Evolutionary conservation across 164 flowering plant genomes (phyloP).

Genomic region (Macadamia tetraphylla): DNA sequence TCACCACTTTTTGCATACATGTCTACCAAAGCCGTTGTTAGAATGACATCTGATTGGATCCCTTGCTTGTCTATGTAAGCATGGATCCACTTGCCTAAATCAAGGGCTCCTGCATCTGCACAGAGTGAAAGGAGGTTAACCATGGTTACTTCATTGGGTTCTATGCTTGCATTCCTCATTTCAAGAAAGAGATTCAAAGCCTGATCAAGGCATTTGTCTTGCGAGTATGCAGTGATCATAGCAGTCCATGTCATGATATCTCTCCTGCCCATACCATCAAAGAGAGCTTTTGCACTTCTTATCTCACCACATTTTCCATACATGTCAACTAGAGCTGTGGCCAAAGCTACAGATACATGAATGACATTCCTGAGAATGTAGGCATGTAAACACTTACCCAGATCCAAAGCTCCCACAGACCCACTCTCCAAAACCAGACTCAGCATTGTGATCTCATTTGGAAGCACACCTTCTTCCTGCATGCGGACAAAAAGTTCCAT

Average conservation of each 20-base stretch:
- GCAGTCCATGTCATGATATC: conserved; percentile 41
- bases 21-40: conserved; percentile 40
- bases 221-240: conserved; percentile 45
- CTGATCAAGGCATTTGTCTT: conserved; percentile 21
- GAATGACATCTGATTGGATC: conserved; percentile 28
- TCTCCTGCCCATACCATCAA: conserved; percentile 29
- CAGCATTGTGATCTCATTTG: conserved; percentile 53
- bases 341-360: conserved; percentile 27
- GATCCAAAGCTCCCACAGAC: conserved; percentile 25
- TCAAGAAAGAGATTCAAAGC: conserved; percentile 33
- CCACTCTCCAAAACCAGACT: conserved; percentile 51
- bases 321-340: conserved; percentile 51
- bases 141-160: conserved; percentile 39
- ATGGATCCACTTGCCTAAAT: conserved; percentile 50
- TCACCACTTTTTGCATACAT: conserved; percentile 56
- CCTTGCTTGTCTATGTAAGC: conserved; percentile 32
- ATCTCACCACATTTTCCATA: conserved; percentile 51
- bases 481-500: conserved; percentile 32
- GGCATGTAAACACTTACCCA: conserved; percentile 47
- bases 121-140: conserved; percentile 39
- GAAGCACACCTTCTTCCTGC: conserved; percentile 29
- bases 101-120: conserved; percentile 44
- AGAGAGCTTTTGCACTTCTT: conserved; percentile 32
- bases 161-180: conserved; percentile 30
- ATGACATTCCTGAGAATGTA: conserved; percentile 44